A percentile compares a stretch with the other conserved stretches of the same genome.
phyloP scores from a whole-genome alignment of 306 rosid genomes.

The Canavalia gladiata region DNA sequence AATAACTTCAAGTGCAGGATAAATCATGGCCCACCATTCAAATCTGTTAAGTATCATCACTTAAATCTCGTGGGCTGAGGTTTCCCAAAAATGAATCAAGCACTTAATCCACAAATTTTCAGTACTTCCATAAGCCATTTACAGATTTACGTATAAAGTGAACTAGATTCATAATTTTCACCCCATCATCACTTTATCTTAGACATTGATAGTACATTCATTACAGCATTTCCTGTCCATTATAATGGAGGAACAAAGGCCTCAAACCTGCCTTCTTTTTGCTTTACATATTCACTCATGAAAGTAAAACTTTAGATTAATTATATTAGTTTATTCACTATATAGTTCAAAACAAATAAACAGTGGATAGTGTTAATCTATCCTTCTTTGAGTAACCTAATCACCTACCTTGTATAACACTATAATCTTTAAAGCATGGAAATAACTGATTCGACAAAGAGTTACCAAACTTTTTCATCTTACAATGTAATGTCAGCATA shows the following conservation, averaged over 20 bases:
- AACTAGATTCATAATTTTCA: no score
- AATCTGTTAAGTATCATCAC: constrained; percentile 50
- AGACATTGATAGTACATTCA: neutral
- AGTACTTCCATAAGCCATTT: neutral
- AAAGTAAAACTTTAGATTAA: constrained; percentile 1
- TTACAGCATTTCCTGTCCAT: neutral
- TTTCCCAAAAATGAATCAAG: constrained; percentile 23
- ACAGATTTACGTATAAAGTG: neutral
- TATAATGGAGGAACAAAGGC: constrained; percentile 4
- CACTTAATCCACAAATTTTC: constrained; percentile 15
- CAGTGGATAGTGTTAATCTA: constrained; percentile 10
- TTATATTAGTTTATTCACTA: neutral
- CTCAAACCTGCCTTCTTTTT: neutral
- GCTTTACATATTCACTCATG: neutral
- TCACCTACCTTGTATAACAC: constrained; percentile 28
- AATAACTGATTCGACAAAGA: constrained; percentile 21
- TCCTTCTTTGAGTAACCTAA: constrained; percentile 31
- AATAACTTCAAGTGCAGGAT: constrained; percentile 48
- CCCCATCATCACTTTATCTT: neutral
- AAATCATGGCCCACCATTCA: constrained; percentile 46
- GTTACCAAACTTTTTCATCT: constrained; percentile 3
- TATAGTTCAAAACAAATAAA: neutral
- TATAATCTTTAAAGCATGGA: neutral
- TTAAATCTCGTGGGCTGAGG: constrained; percentile 15
- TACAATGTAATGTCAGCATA: constrained; percentile 24